Conservation (phyloP, 306 rosid species). For the Fragaria ananassa region DNA sequence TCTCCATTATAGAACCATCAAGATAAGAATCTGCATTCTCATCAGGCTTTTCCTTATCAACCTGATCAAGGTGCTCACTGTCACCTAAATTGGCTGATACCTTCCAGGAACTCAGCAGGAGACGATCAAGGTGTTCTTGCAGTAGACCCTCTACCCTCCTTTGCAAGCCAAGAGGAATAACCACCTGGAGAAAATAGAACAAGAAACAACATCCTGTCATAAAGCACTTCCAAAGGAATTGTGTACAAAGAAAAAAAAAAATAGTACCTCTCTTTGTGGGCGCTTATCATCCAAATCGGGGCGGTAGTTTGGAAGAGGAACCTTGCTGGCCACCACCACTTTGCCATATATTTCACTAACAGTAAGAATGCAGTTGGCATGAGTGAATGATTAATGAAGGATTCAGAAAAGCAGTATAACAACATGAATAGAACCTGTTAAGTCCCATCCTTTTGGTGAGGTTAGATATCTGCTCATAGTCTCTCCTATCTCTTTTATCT, state of each 20-base stretch:
- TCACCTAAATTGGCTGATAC: constrained; percentile 32
- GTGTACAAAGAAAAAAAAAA: background rate
- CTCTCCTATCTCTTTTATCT: constrained; percentile 88
- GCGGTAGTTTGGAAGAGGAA: constrained; percentile 95
- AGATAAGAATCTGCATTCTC: constrained; percentile 56
- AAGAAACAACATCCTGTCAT: constrained; percentile 7
- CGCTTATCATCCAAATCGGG: constrained; percentile 99
- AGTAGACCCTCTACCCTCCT: constrained; percentile 90
- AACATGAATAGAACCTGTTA: constrained; percentile 44
- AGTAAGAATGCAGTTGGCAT: background rate
- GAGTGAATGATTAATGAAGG: constrained; percentile 10
- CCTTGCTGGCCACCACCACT: constrained; percentile 93
- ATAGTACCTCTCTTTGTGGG: constrained; percentile 87
- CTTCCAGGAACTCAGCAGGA: constrained; percentile 50
- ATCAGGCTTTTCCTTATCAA: constrained; percentile 41
- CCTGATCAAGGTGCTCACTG: constrained; percentile 39
- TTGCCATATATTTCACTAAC: constrained; percentile 77
- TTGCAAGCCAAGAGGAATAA: constrained; percentile 81
- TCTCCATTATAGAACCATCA: constrained; percentile 93
- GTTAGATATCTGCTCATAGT: constrained; percentile 89
- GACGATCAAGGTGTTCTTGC: constrained; percentile 82
- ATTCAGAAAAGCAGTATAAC: background rate
- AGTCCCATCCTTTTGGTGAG: constrained; percentile 94
- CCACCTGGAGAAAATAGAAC: constrained; percentile 51
- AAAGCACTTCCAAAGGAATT: constrained; percentile 7